phyloP scores from a whole-genome alignment of 257 asterid genomes.

The Rehmannia glutinosa region DNA sequence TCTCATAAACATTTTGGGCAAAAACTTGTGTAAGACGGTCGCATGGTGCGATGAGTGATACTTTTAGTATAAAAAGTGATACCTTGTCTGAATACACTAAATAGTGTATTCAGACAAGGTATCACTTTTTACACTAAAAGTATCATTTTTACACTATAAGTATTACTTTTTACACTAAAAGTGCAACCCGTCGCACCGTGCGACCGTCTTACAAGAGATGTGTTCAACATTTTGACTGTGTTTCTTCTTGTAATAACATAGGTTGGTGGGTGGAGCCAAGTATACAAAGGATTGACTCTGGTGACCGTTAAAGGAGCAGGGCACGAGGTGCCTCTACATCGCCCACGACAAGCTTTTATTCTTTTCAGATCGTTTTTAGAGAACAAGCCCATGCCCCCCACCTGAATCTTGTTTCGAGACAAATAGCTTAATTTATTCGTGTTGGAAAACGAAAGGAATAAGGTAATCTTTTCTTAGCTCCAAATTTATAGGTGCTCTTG shows the following conservation, averaged over 20 bases:
- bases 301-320: slow-evolving; percentile 95
- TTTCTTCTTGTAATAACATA: slow-evolving; percentile 15
- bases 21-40: too few relatives aligned
- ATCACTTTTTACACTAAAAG: too few relatives aligned
- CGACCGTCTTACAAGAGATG: too few relatives aligned
- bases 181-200: too few relatives aligned
- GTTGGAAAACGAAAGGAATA: background rate
- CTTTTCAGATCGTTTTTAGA: slow-evolving; percentile 73
- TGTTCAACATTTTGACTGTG: background rate
- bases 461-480: background rate
- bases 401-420: slow-evolving; percentile 19
- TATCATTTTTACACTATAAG: too few relatives aligned
- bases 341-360: slow-evolving; percentile 88
- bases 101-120: too few relatives aligned
- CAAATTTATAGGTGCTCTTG: background rate
- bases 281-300: slow-evolving; percentile 77
- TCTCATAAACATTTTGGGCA: too few relatives aligned
- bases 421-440: background rate
- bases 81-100: too few relatives aligned
- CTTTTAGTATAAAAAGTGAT: too few relatives aligned
- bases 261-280: slow-evolving; percentile 99
- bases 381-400: slow-evolving; percentile 61
- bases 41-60: too few relatives aligned
- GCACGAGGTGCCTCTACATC: slow-evolving; percentile 95
- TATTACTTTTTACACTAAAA: too few relatives aligned